These are phyloP conservation scores for Dioszegia aurantiaca DNA, from an alignment of 768 basidiomycete species.

Conservation along the genomic window DNA sequence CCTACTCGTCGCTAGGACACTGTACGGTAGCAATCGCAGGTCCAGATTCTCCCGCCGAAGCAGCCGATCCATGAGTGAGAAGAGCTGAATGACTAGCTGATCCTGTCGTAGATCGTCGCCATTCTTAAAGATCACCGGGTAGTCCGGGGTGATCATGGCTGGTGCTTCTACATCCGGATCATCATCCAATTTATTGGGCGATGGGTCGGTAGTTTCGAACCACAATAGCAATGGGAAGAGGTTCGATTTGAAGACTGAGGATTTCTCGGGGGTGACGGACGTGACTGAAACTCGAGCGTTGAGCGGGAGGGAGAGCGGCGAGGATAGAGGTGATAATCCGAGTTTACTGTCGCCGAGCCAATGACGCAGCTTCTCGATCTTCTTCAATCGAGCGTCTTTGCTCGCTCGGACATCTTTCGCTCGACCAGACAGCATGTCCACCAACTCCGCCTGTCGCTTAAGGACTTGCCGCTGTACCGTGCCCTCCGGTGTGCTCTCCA, in stretches of 20 bases:
- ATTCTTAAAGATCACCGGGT: slow-evolving; percentile 96
- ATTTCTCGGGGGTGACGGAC: slow-evolving; percentile 86
- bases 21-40: slow-evolving; percentile 83
- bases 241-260: slow-evolving; percentile 95
- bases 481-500: slow-evolving; percentile 70
- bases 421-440: slow-evolving; percentile 77
- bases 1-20: slow-evolving; percentile 86
- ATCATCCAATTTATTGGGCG: slow-evolving; percentile 11
- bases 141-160: slow-evolving; percentile 57
- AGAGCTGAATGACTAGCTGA: slow-evolving; percentile 95
- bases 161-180: slow-evolving; percentile 53
- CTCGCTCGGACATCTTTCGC: slow-evolving; percentile 82
- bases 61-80: slow-evolving; percentile 94
- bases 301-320: slow-evolving; percentile 78
- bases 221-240: slow-evolving; percentile 86
- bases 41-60: slow-evolving; percentile 93
- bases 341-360: slow-evolving; percentile 82
- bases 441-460: slow-evolving; percentile 82
- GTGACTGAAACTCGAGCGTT: slow-evolving; percentile 80
- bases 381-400: slow-evolving; percentile 92
- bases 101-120: slow-evolving; percentile 99
- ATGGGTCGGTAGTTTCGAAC: slow-evolving; percentile 75
- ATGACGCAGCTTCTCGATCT: slow-evolving; percentile 90
- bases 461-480: slow-evolving; percentile 80
- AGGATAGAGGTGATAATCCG: slow-evolving; percentile 68